These are phyloP conservation scores for Suhomyces sp. DNA, from an alignment of 805 yeast species.

Conservation along the genomic window DNA sequence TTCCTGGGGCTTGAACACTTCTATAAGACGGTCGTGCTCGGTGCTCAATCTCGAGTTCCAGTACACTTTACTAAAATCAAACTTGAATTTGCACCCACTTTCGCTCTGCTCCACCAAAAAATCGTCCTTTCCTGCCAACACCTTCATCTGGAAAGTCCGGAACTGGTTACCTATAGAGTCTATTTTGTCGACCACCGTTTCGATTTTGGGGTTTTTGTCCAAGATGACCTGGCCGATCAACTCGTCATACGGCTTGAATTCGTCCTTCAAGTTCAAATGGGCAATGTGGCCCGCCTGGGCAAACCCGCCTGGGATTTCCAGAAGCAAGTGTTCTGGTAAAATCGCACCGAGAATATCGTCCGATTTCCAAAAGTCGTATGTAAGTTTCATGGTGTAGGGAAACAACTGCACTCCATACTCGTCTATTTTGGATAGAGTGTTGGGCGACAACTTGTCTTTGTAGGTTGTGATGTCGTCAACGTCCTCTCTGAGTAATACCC, in stretches of 20 bases:
- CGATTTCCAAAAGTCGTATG: constrained; percentile 80
- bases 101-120: constrained; percentile 83
- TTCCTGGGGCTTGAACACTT: constrained; percentile 57
- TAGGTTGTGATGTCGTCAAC: constrained; percentile 36
- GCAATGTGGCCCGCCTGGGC: constrained; percentile 95
- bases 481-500: constrained; percentile 59
- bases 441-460: constrained; percentile 34
- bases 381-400: constrained; percentile 55
- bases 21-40: constrained; percentile 83
- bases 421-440: constrained; percentile 44
- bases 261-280: constrained; percentile 80
- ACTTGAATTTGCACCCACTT: constrained; percentile 77
- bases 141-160: constrained; percentile 91
- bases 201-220: constrained; percentile 78
- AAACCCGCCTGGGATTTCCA: constrained; percentile 85
- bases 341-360: constrained; percentile 82
- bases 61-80: constrained; percentile 91
- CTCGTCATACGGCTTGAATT: constrained; percentile 75
- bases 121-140: constrained; percentile 80
- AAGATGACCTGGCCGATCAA: constrained; percentile 87
- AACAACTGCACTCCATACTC: constrained; percentile 45
- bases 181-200: constrained; percentile 88
- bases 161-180: constrained; percentile 83
- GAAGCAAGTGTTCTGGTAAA: constrained; percentile 65
- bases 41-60: constrained; percentile 96